Percentiles rank a stretch among this genome's conserved stretches.
These are phyloP conservation scores for Erythrophleum ivorense DNA, from an alignment of 331 rosid species.

Conservation along the genomic window DNA sequence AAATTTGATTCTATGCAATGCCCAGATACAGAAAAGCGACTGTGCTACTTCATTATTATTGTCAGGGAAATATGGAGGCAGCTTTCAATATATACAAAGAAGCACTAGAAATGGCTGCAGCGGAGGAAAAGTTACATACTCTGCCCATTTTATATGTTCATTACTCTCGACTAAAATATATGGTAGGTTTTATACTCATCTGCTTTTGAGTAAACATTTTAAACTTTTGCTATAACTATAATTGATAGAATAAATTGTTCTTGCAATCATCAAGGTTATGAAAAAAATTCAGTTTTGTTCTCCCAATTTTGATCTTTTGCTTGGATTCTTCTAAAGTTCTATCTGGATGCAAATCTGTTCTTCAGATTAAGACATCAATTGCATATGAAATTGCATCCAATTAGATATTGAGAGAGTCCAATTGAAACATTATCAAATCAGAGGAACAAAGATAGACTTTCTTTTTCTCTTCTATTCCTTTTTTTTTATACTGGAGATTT, in stretches of 20 bases:
- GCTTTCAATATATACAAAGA: slow-evolving; percentile 75
- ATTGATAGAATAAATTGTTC: slow-evolving; percentile 24
- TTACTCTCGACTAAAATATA: slow-evolving; percentile 71
- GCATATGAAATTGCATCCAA: not conserved
- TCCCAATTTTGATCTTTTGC: not conserved
- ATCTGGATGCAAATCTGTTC: slow-evolving; percentile 14
- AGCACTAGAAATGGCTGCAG: slow-evolving; percentile 68
- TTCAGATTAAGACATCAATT: not conserved
- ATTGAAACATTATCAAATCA: not conserved
- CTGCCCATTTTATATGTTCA: slow-evolving; percentile 73
- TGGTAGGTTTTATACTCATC: slow-evolving; percentile 59
- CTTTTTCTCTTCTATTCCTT: not conserved
- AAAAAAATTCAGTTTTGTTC: slow-evolving; percentile 14
- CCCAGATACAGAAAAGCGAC: slow-evolving; percentile 32
- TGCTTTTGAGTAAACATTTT: slow-evolving; percentile 29
- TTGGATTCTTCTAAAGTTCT: not conserved
- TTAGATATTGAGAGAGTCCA: not conserved
- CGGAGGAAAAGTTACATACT: slow-evolving; percentile 51
- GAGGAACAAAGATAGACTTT: slow-evolving; percentile 4
- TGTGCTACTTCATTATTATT: slow-evolving; percentile 36
- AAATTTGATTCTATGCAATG: slow-evolving; percentile 30
- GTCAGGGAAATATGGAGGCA: slow-evolving; percentile 77
- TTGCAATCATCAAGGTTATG: slow-evolving; percentile 25
- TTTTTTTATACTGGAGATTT: not conserved
- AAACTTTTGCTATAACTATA: slow-evolving; percentile 4